Evolutionary conservation across 1,284 basidiomycete genomes (phyloP).

Genomic region (Sporisorium reilianum): DNA sequence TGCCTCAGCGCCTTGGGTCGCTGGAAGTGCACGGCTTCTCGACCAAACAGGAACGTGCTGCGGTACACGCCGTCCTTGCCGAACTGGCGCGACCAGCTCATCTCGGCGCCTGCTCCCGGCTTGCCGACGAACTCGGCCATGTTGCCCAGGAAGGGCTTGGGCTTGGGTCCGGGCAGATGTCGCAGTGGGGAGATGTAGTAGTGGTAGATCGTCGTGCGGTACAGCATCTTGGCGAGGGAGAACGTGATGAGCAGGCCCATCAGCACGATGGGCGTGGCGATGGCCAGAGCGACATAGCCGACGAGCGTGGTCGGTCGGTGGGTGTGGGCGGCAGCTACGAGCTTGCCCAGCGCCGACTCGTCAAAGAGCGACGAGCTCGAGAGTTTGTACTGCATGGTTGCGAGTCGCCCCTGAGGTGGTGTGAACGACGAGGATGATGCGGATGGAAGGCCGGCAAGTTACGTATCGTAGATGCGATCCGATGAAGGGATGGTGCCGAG

Average conservation of each 20-base stretch:
- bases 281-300: slow-evolving; percentile 8
- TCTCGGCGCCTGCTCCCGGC: slow-evolving; percentile 35
- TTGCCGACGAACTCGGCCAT: slow-evolving; percentile 34
- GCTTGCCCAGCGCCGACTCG: slow-evolving; percentile 27
- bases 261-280: slow-evolving; percentile 4
- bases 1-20: slow-evolving; percentile 43
- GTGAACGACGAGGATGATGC: not conserved
- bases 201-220: slow-evolving; percentile 40
- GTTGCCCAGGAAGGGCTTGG: slow-evolving; percentile 42
- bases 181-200: slow-evolving; percentile 45
- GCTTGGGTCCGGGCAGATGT: slow-evolving; percentile 47
- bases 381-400: slow-evolving; percentile 31
- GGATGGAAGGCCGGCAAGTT: not conserved
- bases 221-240: slow-evolving; percentile 25
- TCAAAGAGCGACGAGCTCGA: slow-evolving; percentile 18
- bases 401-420: not conserved
- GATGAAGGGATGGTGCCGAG: not conserved
- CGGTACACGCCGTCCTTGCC: slow-evolving; percentile 35
- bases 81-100: slow-evolving; percentile 43
- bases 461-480: not conserved
- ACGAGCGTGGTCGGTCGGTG: slow-evolving; percentile 19
- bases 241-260: slow-evolving; percentile 11
- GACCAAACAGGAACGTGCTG: slow-evolving; percentile 43
- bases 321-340: slow-evolving; percentile 12
- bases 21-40: slow-evolving; percentile 43